Conservation (phyloP, 1,284 basidiomycete genomes). For the Leccinum griseonigrum region DNA sequence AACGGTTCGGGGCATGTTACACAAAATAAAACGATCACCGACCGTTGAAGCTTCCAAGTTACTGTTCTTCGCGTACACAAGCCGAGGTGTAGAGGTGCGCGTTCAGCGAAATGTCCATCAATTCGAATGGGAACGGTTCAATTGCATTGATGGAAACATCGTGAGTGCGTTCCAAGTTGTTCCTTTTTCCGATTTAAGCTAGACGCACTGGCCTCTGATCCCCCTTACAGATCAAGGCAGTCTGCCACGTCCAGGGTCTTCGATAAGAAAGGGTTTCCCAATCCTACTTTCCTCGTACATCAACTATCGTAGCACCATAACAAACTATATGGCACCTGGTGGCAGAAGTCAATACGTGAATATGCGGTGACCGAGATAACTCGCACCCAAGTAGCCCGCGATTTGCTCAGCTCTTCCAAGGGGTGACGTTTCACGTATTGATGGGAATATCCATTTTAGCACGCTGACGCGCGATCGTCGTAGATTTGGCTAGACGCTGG, state of each 20-base stretch:
- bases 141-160: background rate
- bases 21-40: background rate
- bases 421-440: background rate
- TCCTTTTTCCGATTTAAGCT: background rate
- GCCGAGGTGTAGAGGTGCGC: background rate
- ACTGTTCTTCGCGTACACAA: background rate
- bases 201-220: conserved; percentile 4
- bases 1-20: background rate
- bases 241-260: background rate
- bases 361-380: background rate
- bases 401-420: conserved; percentile 56
- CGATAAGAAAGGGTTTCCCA: conserved; percentile 2
- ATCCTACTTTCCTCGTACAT: background rate
- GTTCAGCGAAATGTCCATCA: background rate
- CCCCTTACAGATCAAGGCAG: conserved; percentile 9
- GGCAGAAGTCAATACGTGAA: conserved; percentile 3
- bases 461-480: background rate
- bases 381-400: conserved; percentile 79
- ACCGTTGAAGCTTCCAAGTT: background rate
- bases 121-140: background rate
- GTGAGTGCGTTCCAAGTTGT: background rate
- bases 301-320: conserved; percentile 20
- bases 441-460: background rate
- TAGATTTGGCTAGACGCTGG: background rate
- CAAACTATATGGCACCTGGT: conserved; percentile 75